These are phyloP conservation scores for Fraxinus excelsior DNA, from an alignment of 257 asterid species.

Conservation along the genomic window DNA sequence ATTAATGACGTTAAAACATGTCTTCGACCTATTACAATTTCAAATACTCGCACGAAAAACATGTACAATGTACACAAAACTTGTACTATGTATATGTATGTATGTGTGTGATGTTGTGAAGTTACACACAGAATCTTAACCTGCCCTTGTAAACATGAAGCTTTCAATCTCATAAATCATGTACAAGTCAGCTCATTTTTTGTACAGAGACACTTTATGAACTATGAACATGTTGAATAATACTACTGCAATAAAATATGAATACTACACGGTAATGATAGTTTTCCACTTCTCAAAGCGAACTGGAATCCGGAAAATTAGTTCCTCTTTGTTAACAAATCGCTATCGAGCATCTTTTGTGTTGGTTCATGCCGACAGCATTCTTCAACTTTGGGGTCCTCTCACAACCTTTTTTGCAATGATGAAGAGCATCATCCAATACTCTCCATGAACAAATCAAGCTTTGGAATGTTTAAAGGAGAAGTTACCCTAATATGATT, in stretches of 20 bases:
- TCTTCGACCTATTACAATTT: background rate
- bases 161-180: background rate
- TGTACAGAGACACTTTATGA: slow-evolving; percentile 14
- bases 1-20: background rate
- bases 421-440: slow-evolving; percentile 46
- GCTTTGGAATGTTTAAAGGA: slow-evolving; percentile 43
- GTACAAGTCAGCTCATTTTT: background rate
- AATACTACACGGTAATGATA: slow-evolving; percentile 31
- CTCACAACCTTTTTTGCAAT: slow-evolving; percentile 46
- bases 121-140: background rate
- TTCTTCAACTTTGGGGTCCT: slow-evolving; percentile 52
- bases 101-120: too few relatives aligned
- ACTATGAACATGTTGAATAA: slow-evolving; percentile 29
- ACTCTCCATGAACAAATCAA: slow-evolving; percentile 43
- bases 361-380: slow-evolving; percentile 53
- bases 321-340: slow-evolving; percentile 48
- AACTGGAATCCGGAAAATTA: slow-evolving; percentile 34
- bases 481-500: slow-evolving; percentile 39
- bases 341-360: slow-evolving; percentile 54
- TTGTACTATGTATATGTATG: background rate
- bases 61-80: background rate
- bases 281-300: slow-evolving; percentile 26
- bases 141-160: background rate
- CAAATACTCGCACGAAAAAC: background rate
- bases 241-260: background rate